These are phyloP conservation scores for Sisymbrium altissimum DNA, from an alignment of 345 rosid species.

Conservation along the genomic window DNA sequence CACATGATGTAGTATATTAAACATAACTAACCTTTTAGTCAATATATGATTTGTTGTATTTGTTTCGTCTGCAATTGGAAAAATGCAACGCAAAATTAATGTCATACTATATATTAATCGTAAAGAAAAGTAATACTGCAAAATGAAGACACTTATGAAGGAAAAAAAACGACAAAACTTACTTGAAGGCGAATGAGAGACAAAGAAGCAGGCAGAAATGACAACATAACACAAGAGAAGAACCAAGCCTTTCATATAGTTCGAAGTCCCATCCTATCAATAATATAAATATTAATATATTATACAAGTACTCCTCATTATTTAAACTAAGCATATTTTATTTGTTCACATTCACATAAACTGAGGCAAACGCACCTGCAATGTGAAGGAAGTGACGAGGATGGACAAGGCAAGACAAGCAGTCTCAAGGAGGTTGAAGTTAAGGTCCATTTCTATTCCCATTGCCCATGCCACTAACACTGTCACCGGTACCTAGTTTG, in stretches of 20 bases:
- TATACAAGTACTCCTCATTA: too few species aligned
- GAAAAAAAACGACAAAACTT: slow-evolving; percentile 10
- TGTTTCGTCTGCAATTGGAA: slow-evolving; percentile 20
- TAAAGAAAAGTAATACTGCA: not conserved
- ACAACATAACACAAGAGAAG: slow-evolving; percentile 77
- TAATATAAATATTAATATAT: not conserved
- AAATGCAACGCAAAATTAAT: not conserved
- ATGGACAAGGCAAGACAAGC: slow-evolving; percentile 75
- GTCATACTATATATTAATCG: not conserved
- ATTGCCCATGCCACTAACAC: slow-evolving; percentile 81
- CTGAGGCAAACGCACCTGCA: slow-evolving; percentile 52
- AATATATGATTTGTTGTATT: slow-evolving; percentile 4
- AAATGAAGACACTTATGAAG: not conserved
- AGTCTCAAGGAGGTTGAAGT: slow-evolving; percentile 82
- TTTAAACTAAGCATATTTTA: too few species aligned
- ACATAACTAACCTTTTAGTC: not conserved
- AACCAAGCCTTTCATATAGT: slow-evolving; percentile 79
- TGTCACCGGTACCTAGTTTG: slow-evolving; percentile 66
- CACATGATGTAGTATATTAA: not conserved
- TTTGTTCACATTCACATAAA: not conserved
- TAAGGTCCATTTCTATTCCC: slow-evolving; percentile 77
- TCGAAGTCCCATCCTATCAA: slow-evolving; percentile 85
- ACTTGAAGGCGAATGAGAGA: slow-evolving; percentile 56
- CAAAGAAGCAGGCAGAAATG: slow-evolving; percentile 73
- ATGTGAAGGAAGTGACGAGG: slow-evolving; percentile 60